phyloP scores from a whole-genome alignment of 2,329 filamentous ascomycete genomes.

The Microcyclosporella mali region DNA sequence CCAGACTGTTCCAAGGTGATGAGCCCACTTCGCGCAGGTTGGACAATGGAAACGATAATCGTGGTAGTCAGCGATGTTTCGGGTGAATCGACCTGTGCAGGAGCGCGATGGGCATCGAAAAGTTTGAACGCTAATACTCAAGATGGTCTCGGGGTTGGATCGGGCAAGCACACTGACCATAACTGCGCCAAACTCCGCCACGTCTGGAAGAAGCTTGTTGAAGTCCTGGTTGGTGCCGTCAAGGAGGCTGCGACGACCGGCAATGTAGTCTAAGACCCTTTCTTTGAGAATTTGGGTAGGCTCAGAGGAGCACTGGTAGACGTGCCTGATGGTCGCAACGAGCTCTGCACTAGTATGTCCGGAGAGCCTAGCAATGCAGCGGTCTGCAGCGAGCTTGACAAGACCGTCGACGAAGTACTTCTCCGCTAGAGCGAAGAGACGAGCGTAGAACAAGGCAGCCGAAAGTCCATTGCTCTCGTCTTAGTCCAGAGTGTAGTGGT shows the following conservation, averaged over 20 bases:
- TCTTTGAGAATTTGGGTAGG: neutral
- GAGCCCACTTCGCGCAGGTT: too few species aligned
- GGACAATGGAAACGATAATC: too few species aligned
- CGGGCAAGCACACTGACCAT: too few species aligned
- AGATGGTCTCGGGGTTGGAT: too few species aligned
- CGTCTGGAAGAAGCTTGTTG: neutral
- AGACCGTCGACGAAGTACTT: neutral
- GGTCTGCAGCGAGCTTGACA: slow-evolving; percentile 1
- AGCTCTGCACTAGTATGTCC: neutral
- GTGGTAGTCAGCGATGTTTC: too few species aligned
- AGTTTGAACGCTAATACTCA: too few species aligned
- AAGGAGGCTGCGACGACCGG: neutral
- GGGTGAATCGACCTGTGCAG: too few species aligned
- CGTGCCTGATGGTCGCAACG: neutral
- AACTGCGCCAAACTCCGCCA: neutral
- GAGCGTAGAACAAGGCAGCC: neutral
- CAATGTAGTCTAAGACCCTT: too few species aligned
- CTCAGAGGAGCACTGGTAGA: neutral
- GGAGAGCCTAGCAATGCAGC: neutral
- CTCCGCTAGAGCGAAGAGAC: slow-evolving; percentile 1
- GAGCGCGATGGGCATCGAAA: too few species aligned
- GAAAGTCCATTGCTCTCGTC: neutral
- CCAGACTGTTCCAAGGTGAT: too few species aligned
- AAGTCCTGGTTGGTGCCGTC: neutral
- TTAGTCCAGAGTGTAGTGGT: neutral